Base-by-base conservation (phyloP, 2,329 filamentous ascomycete species). In the Fusarium acutatum region DNA sequence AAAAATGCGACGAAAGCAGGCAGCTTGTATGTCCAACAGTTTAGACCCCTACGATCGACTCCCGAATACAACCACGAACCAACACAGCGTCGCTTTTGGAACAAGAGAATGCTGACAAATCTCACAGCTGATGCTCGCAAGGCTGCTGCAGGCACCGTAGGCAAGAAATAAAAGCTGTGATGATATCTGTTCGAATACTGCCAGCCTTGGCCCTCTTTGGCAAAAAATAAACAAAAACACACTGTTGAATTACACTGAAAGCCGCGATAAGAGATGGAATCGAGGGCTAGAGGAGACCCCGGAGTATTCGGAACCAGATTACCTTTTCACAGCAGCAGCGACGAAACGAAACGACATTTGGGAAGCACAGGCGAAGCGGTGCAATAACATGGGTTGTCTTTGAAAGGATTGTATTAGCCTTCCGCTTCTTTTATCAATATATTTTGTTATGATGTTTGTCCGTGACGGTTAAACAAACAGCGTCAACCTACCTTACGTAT, bases 1-100 rank as follows among this genome's bases (percentile, higher is more conserved):
- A 30, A 86, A 86, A 72, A 90, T 91, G 88, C 85, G 88, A 75
- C 79, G 88, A 83, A 89, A 90, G 84, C 87, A 90, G 82, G 85
- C 84, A 76, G 86, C 87, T 50, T 85, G 88, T 89, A 83, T 77
- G 86, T 69, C 30, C 49, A 58, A 62, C 18, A 10, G 30, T 17
- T 40, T 24, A 17, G 0, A 24, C 8, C 37, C 47, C 49, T 43
- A 38, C 7, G 37, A 52, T 40, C 12, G 43, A 34, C 6, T 34
- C 0, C 26, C 54, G 24, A 52, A 34, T n/a, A 30, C 13, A 2
- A 38, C 32, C 2, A 6, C 50, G 9, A 30, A 2, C 15, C 35
- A 34, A 53, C 11, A 67, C 28, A n/a, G 1, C 2, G 20, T 24
- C 17, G 6, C n/a, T 40, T 30, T 14, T 35, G 28, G n/a, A 1